A percentile compares a stretch with the other conserved stretches of the same genome.
These are phyloP conservation scores for Torulaspora indica DNA, from an alignment of 805 yeast genomes.

Conservation along the genomic window DNA sequence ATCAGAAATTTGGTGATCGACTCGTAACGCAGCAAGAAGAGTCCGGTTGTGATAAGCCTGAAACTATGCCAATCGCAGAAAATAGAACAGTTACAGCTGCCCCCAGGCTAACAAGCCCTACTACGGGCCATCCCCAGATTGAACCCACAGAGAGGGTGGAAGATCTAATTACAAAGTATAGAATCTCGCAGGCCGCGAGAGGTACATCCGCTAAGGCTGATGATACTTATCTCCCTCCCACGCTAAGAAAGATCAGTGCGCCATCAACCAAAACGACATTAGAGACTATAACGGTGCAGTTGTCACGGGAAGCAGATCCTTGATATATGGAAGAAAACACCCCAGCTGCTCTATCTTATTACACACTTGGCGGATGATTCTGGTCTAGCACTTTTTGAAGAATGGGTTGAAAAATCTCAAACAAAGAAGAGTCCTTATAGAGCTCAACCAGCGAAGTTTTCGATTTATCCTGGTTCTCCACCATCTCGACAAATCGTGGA, in stretches of 20 bases:
- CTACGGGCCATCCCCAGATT: background rate
- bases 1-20: slow-evolving; percentile 9
- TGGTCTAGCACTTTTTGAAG: slow-evolving; percentile 37
- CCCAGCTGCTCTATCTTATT: background rate
- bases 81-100: background rate
- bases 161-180: background rate
- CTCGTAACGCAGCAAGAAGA: background rate
- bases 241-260: slow-evolving; percentile 8
- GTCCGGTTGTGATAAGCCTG: background rate
- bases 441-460: slow-evolving; percentile 34
- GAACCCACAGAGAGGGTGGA: background rate
- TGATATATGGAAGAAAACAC: too few species aligned
- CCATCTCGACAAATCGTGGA: slow-evolving; percentile 80
- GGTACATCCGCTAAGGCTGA: background rate
- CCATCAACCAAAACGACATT: slow-evolving; percentile 20
- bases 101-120: background rate
- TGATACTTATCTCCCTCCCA: slow-evolving; percentile 12
- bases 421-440: slow-evolving; percentile 35
- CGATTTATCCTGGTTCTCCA: slow-evolving; percentile 52
- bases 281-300: slow-evolving; percentile 17
- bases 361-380: slow-evolving; percentile 25
- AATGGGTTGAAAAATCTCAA: slow-evolving; percentile 45
- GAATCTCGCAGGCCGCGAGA: slow-evolving; percentile 1
- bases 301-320: slow-evolving; percentile 3
- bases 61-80: background rate